Base-by-base conservation (phyloP, 345 rosid species). In the Turnera subulata region DNA sequence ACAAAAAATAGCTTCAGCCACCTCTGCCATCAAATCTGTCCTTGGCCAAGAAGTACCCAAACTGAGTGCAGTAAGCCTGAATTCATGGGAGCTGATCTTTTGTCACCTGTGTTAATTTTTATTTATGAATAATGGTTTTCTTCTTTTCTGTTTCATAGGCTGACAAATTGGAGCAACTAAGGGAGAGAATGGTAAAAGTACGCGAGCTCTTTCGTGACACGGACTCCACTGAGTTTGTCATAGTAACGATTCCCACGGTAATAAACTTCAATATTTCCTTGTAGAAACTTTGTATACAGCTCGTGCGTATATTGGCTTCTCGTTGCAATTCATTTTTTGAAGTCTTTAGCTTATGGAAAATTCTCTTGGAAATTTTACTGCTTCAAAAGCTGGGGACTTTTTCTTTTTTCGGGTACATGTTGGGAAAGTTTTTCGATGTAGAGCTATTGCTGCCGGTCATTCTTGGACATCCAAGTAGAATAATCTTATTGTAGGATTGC, bases 131-230 rank as follows among this genome's bases (percentile, higher is more conserved):
- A 21, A 19, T 43, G 4, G 16, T 21, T 62, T 2, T 45, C 21
- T 6, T 18, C 24, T 58, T 58, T 47, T 26, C 39, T 24, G 2
- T 53, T 35, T 59, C 42, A 46, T 70, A 93, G 99, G 75, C 91
- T 20, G 85, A 85, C 82, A 93, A 87, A 73, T 74, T 89, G 77
- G 96, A 93, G 83, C 54, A 47, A 25, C 73, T 93, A 23, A 80
- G 99, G 78, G 94, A 93, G 52, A 89, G 96, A 74, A 93, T 93
- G 99, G 62, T 93, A 57, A 89, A 93, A 89, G 99, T 93, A 58
- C 81, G 96, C 5, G 99, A 93, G 53, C 99, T 93, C 63, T 93
- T 93, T 24, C 96, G 86, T 55, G 88, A 89, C 75, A 70, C 80
- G 6, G 88, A 93, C 51, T 81, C 99, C 29, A 93, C 99, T 9